Conservation (phyloP, 768 basidiomycete species). For the Rhodotorula babjevae region DNA sequence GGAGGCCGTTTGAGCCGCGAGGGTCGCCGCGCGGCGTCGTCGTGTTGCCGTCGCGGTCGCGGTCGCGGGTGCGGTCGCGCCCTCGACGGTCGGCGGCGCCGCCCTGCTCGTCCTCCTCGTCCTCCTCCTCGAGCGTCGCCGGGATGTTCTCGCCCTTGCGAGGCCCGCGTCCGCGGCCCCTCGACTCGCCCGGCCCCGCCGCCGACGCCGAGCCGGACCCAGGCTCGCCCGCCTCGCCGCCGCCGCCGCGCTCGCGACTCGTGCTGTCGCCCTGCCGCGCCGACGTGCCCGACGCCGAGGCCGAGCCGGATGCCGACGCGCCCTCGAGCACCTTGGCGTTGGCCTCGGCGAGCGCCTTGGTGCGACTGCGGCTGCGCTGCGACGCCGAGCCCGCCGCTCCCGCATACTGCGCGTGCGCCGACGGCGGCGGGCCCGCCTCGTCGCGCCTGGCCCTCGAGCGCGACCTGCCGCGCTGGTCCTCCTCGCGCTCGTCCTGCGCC, state of each 20-base stretch:
- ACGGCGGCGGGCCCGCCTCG: neutral
- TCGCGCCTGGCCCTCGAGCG: slow-evolving; percentile 1
- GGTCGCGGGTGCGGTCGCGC: too few species aligned
- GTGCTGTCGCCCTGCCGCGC: neutral
- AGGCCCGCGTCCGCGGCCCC: neutral
- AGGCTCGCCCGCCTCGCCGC: too few species aligned
- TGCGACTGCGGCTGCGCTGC: slow-evolving; percentile 12
- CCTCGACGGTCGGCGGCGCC: too few species aligned
- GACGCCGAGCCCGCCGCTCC: neutral
- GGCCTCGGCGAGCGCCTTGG: slow-evolving; percentile 20
- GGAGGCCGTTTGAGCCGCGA: neutral
- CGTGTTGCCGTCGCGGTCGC: neutral
- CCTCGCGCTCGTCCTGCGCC: slow-evolving; percentile 21
- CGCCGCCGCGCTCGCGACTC: slow-evolving; percentile 2
- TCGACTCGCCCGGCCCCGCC: neutral
- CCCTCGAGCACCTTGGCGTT: slow-evolving; percentile 19
- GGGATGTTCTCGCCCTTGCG: slow-evolving; percentile 11
- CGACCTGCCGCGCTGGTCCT: slow-evolving; percentile 32
- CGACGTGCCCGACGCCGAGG: neutral
- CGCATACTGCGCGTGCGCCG: neutral
- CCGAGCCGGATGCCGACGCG: slow-evolving; percentile 5
- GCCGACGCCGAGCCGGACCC: too few species aligned
- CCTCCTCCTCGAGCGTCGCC: slow-evolving; percentile 16
- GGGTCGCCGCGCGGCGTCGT: neutral
- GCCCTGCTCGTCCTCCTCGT: slow-evolving; percentile 2